Evolutionary conservation across 2,329 filamentous ascomycete genomes (phyloP).

Genomic region (Tricladium varicosporioides): DNA sequence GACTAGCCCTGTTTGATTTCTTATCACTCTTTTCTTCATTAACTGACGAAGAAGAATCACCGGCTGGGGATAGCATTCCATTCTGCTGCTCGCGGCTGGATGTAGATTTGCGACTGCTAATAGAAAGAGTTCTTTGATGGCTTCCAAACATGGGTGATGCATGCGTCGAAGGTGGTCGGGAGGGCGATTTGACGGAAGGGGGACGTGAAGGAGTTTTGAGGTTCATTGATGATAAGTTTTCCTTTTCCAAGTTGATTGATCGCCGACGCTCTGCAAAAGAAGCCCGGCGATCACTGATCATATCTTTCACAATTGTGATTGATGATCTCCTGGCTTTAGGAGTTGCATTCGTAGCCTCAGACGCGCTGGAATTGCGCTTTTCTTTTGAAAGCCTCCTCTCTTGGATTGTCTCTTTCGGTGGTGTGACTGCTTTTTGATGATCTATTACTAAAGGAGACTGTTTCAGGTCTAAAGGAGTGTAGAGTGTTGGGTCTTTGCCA

Average conservation of each 20-base stretch:
- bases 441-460: constrained; percentile 60
- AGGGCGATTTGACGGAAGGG: constrained; percentile 42
- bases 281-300: constrained; percentile 58
- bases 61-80: constrained; percentile 39
- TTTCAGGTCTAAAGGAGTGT: constrained; percentile 50
- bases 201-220: constrained; percentile 48
- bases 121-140: constrained; percentile 60
- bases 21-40: constrained; percentile 50
- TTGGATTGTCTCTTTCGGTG: constrained; percentile 45
- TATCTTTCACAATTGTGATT: constrained; percentile 49
- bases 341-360: constrained; percentile 18
- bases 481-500: constrained; percentile 40
- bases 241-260: constrained; percentile 44
- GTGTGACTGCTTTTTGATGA: constrained; percentile 43
- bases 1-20: constrained; percentile 42
- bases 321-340: constrained; percentile 51
- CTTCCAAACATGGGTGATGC: constrained; percentile 42
- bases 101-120: constrained; percentile 56
- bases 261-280: constrained; percentile 48
- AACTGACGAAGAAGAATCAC: constrained; percentile 39
- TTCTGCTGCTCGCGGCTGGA: constrained; percentile 25
- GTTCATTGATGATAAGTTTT: constrained; percentile 33
- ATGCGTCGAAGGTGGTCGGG: constrained; percentile 43
- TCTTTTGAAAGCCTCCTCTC: constrained; percentile 47
- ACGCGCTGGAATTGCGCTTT: constrained; percentile 25